Percentiles rank a stretch among this genome's conserved stretches.
Conservation (phyloP, 768 basidiomycete species). For the Cubamyces lactineus region DNA sequence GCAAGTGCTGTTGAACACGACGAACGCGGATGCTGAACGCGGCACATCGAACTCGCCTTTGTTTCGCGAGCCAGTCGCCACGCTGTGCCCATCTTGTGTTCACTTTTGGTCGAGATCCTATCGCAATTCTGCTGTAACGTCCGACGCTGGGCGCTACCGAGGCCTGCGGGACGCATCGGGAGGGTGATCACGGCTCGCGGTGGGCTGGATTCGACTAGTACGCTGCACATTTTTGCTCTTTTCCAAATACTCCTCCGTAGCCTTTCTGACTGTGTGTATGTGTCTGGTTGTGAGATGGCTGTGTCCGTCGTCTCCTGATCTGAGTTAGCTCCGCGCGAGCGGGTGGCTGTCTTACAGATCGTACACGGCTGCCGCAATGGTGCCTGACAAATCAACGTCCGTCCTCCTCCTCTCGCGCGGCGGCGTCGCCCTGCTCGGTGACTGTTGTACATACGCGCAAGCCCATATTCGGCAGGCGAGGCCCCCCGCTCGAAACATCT, state of each 20-base stretch:
- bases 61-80: not conserved
- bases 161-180: not conserved
- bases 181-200: not conserved
- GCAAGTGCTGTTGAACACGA: not conserved
- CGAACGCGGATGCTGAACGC: no score
- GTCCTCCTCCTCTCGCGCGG: not conserved
- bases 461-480: not conserved
- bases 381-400: slow-evolving; percentile 11
- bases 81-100: not conserved
- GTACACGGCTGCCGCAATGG: not conserved
- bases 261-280: not conserved
- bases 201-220: not conserved
- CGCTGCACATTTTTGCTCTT: not conserved
- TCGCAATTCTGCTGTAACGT: not conserved
- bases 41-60: not conserved
- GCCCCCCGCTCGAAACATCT: not conserved
- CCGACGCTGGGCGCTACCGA: not conserved
- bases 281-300: not conserved
- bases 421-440: not conserved
- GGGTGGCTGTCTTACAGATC: slow-evolving; percentile 7
- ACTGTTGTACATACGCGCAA: not conserved
- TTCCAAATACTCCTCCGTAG: not conserved
- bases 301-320: not conserved
- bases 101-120: not conserved
- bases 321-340: not conserved